Conservation (phyloP, 192 early-diverging fungal genomes). For the Backusella westeae region DNA sequence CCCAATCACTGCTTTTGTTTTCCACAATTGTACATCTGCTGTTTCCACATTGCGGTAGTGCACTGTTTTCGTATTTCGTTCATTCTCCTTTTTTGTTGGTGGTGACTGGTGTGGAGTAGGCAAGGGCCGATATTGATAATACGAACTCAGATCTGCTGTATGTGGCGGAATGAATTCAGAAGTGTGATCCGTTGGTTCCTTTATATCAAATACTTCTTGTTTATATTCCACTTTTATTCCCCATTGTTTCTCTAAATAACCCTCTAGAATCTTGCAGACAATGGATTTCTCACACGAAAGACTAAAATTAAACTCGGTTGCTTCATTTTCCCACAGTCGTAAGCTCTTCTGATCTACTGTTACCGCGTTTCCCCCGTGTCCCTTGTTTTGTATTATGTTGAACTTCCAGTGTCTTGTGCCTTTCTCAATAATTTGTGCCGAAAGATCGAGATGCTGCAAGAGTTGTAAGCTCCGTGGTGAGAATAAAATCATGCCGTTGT, state of each 20-base stretch:
- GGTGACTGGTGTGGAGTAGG: not conserved
- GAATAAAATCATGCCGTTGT: slow-evolving; percentile 9
- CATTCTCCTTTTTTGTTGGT: slow-evolving; percentile 4
- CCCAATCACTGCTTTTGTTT: slow-evolving; percentile 10
- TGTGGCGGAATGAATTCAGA: not conserved
- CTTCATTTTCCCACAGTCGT: slow-evolving; percentile 23
- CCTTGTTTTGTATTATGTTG: slow-evolving; percentile 4
- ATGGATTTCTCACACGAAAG: slow-evolving; percentile 16
- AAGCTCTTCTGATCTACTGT: slow-evolving; percentile 7
- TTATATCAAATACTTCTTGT: slow-evolving; percentile 6
- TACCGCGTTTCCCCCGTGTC: not conserved
- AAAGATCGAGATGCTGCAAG: slow-evolving; percentile 8
- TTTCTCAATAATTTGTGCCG: not conserved
- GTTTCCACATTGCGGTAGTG: slow-evolving; percentile 1
- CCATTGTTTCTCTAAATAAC: not conserved
- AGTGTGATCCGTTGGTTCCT: slow-evolving; percentile 7
- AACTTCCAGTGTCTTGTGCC: slow-evolving; percentile 19
- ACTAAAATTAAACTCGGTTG: slow-evolving; percentile 21
- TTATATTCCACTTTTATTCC: slow-evolving; percentile 20
- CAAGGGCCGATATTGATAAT: slow-evolving; percentile 16
- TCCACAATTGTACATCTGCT: slow-evolving; percentile 11
- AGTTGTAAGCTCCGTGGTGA: slow-evolving; percentile 22
- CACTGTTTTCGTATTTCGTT: slow-evolving; percentile 1
- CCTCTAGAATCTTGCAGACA: slow-evolving; percentile 14
- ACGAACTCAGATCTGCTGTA: not conserved